Conservation (phyloP, 2,329 filamentous ascomycete species). For the Beauveria asiatica region DNA sequence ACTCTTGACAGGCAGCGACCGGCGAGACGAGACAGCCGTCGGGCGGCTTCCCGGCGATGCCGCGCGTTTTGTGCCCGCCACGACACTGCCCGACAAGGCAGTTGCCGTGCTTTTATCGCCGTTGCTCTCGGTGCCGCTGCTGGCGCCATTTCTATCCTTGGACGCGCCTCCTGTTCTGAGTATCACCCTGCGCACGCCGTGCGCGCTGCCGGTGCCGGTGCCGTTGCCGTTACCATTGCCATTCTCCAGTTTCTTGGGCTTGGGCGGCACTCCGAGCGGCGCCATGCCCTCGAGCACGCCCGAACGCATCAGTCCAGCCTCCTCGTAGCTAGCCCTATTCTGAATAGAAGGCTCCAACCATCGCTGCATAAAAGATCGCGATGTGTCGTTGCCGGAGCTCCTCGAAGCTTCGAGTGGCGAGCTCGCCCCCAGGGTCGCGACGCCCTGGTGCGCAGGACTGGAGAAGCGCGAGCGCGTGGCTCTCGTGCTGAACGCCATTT, state of each 20-base stretch:
- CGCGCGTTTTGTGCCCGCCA: conserved; percentile 8
- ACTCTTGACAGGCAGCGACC: conserved; percentile 15
- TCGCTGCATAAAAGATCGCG: conserved; percentile 43
- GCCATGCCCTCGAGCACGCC: conserved; percentile 80
- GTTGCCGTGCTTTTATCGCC: not conserved
- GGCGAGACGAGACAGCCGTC: conserved; percentile 17
- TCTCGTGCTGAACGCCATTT: conserved; percentile 37
- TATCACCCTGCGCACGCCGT: conserved; percentile 36
- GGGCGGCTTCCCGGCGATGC: conserved; percentile 8
- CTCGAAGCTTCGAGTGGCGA: conserved; percentile 30
- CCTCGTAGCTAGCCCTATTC: conserved; percentile 65
- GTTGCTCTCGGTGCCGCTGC: conserved; percentile 18
- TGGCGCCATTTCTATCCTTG: conserved; percentile 16
- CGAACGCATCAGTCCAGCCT: conserved; percentile 63
- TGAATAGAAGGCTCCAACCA: conserved; percentile 53
- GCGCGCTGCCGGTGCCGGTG: conserved; percentile 5
- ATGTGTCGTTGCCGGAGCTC: conserved; percentile 27
- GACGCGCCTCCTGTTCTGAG: conserved; percentile 28
- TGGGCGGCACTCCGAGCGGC: conserved; percentile 66
- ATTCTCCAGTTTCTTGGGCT: conserved; percentile 34
- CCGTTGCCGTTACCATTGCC: conserved; percentile 20
- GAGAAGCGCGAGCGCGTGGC: conserved; percentile 49
- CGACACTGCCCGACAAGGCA: conserved; percentile 7
- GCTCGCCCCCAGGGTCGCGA: conserved; percentile 15
- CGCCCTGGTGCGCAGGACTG: conserved; percentile 35